Evolutionary conservation across 2,329 filamentous ascomycete species (phyloP), one percentile per base, ranked within the genome.

Genomic region (Calcarisporium arbuscula): DNA sequence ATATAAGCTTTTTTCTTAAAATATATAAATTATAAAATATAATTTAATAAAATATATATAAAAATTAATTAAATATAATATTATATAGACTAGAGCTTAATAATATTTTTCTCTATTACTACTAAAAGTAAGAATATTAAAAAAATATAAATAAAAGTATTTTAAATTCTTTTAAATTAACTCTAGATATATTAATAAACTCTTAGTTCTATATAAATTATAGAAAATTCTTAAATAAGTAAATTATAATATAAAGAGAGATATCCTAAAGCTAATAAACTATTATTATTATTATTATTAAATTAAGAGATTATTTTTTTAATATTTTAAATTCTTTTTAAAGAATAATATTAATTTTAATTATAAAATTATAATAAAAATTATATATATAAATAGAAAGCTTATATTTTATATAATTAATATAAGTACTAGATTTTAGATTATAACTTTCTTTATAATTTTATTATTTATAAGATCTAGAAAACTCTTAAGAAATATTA

Each of bases 251-350:
- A 19, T 7, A 18, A 18, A 19, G 17, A 17, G 15, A 28, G 22
- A 35, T 29, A 19, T 28, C 12, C 14, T 22, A 36, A 36, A 36
- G n/a, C 8, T 25, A 25, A 25, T 25, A 25, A 25, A 9, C 8
- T 25, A 31, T 30, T 20, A 22, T 22, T 31, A 22, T 18, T 31
- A 31, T 31, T 36, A 15, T 36, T 29, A 29, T 20, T 35, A 22
- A 35, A 9, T 35, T 19, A n/a, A n/a, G n/a, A n/a, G n/a, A n/a
- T n/a, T n/a, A n/a, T n/a, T n/a, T n/a, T n/a, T n/a, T 35, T 28
- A 29, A 29, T 11, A 17, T 19, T 28, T 19, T 20, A 35, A 25
- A 25, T 9, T 25, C n/a, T 9, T 9, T 9, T 25, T 25, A 25
- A 25, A 25, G 8, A 9, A 25, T 22, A 6, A 35, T 19, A 28